phyloP scores from a whole-genome alignment of 306 rosid genomes.

The Citrullus mucosospermus region DNA sequence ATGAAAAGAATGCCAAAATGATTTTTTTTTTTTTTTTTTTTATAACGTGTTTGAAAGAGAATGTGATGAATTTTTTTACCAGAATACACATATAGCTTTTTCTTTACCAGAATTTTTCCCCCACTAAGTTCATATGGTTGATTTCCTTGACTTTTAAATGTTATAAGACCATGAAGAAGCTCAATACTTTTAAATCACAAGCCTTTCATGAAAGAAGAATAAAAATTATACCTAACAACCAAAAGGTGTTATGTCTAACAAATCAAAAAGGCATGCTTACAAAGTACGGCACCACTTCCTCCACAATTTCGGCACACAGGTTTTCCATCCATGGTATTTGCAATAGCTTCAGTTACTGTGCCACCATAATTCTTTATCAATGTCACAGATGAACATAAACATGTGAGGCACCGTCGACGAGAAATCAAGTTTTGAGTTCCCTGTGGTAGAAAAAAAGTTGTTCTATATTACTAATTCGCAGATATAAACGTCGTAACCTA shows the following conservation, averaged over 20 bases:
- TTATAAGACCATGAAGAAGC: not conserved
- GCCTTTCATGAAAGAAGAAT: not conserved
- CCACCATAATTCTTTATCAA: constrained; percentile 24
- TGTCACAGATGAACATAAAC: constrained; percentile 47
- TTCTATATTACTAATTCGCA: not conserved
- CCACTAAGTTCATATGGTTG: not conserved
- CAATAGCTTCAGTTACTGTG: constrained; percentile 21
- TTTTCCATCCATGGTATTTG: constrained; percentile 42
- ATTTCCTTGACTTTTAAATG: not conserved
- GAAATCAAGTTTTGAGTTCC: constrained; percentile 29
- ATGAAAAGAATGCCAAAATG: not conserved
- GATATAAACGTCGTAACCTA: not conserved
- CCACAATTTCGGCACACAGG: constrained; percentile 75
- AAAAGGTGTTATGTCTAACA: not conserved
- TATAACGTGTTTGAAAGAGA: not conserved
- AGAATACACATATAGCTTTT: not conserved
- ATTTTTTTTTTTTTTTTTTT: not conserved
- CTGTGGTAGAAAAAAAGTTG: constrained; percentile 16
- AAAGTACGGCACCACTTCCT: constrained; percentile 79
- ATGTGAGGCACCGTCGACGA: constrained; percentile 61
- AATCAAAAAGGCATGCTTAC: constrained; percentile 26
- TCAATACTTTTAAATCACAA: not conserved
- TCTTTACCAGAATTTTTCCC: not conserved
- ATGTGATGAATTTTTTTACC: not conserved
- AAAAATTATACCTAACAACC: not conserved